Evolutionary conservation across 192 early-diverging fungal species (phyloP).

Genomic region (Hyaloraphidium curvatum): DNA sequence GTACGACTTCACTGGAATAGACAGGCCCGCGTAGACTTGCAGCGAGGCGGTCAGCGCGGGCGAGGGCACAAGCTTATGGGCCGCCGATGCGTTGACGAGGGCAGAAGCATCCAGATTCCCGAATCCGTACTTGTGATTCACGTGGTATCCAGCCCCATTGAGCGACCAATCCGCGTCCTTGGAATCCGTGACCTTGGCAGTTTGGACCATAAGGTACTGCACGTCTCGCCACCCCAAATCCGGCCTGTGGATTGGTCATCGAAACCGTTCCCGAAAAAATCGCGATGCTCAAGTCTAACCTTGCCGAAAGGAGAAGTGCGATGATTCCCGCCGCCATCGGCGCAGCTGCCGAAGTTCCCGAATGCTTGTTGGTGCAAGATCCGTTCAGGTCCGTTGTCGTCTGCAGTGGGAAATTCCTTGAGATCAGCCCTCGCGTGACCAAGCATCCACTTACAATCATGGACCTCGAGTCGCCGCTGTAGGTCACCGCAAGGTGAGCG

Average conservation of each 20-base stretch:
- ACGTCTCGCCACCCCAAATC: slow-evolving; percentile 89
- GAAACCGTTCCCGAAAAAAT: neutral
- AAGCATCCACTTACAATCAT: slow-evolving; percentile 44
- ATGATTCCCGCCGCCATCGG: slow-evolving; percentile 79
- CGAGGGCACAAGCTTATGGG: slow-evolving; percentile 44
- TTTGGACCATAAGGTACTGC: slow-evolving; percentile 66
- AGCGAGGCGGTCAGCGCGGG: slow-evolving; percentile 21
- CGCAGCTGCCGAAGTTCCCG: slow-evolving; percentile 91
- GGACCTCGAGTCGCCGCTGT: slow-evolving; percentile 45
- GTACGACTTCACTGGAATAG: too few relatives aligned
- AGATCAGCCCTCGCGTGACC: too few relatives aligned
- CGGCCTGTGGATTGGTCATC: slow-evolving; percentile 30
- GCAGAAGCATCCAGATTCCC: slow-evolving; percentile 70
- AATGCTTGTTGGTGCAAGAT: slow-evolving; percentile 60
- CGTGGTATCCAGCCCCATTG: slow-evolving; percentile 47
- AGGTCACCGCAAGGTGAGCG: slow-evolving; percentile 73
- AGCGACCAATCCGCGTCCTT: slow-evolving; percentile 52
- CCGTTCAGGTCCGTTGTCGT: slow-evolving; percentile 69
- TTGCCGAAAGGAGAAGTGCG: slow-evolving; percentile 50
- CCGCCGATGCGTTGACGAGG: slow-evolving; percentile 59
- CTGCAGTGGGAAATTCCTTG: slow-evolving; percentile 9
- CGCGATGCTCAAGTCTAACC: slow-evolving; percentile 17
- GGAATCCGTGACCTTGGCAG: slow-evolving; percentile 48
- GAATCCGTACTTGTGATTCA: slow-evolving; percentile 87
- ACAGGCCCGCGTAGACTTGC: too few relatives aligned